Conservation (phyloP, 768 basidiomycete genomes). For the Boletus vinaceobasis region DNA sequence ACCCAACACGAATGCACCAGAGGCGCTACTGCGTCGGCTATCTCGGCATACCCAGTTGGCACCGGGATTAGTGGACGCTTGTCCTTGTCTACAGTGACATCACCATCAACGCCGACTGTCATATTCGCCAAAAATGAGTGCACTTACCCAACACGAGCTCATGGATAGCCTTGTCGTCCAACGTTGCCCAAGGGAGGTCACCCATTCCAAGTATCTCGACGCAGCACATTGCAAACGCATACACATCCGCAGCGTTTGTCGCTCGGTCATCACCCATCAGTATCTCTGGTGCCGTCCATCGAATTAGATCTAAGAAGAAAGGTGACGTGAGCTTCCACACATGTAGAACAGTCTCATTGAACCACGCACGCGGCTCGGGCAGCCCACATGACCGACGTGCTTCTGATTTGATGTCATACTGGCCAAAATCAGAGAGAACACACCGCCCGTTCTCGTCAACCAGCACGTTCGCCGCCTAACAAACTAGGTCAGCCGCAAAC, state of each 20-base stretch:
- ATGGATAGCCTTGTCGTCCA: conserved; percentile 50
- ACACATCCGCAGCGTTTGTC: conserved; percentile 61
- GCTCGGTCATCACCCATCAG: conserved; percentile 45
- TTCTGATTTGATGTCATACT: conserved; percentile 76
- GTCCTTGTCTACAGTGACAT: conserved; percentile 40
- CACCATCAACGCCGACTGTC: conserved; percentile 18
- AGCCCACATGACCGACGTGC: conserved; percentile 57
- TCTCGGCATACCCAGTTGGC: conserved; percentile 30
- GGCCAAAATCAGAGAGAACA: conserved; percentile 80
- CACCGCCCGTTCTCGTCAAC: conserved; percentile 65
- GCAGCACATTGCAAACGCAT: conserved; percentile 65
- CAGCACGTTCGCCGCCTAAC: conserved; percentile 71
- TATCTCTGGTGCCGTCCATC: conserved; percentile 74
- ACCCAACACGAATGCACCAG: conserved; percentile 59
- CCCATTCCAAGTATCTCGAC: conserved; percentile 63
- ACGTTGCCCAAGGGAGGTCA: conserved; percentile 52
- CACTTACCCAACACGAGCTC: conserved; percentile 49
- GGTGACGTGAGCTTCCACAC: not conserved
- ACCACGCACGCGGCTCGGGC: conserved; percentile 39
- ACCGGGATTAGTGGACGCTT: conserved; percentile 48
- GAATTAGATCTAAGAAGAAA: conserved; percentile 53
- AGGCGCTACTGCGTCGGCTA: conserved; percentile 34
- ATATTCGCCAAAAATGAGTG: not conserved
- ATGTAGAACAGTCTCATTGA: not conserved
- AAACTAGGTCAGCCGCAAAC: not conserved